phyloP scores from a whole-genome alignment of 768 basidiomycete species.

The Naematelia aurantialba region DNA sequence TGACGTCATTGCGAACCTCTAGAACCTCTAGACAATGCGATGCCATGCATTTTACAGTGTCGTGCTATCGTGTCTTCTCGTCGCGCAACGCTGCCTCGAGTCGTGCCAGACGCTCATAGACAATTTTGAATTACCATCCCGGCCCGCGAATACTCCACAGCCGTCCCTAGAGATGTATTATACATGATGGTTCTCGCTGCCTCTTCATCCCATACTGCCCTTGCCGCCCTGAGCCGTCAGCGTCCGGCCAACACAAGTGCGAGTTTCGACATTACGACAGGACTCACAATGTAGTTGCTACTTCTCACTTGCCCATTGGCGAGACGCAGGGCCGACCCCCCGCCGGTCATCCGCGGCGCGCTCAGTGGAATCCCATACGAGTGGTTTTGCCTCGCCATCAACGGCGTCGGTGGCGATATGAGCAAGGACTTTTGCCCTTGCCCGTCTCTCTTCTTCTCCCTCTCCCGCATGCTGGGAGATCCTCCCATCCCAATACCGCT shows the following conservation, averaged over 20 bases:
- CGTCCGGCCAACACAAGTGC: too few relatives aligned
- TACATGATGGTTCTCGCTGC: too few relatives aligned
- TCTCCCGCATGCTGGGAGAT: slow-evolving; percentile 7
- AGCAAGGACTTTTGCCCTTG: slow-evolving; percentile 13
- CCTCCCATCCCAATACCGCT: not conserved
- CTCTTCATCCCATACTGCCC: not conserved
- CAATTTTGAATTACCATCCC: not conserved
- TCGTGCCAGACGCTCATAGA: not conserved
- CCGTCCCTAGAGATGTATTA: too few relatives aligned
- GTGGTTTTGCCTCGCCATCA: slow-evolving; percentile 29
- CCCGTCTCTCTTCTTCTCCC: slow-evolving; percentile 17
- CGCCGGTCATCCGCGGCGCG: not conserved
- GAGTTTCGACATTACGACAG: too few relatives aligned
- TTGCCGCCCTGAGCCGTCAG: not conserved
- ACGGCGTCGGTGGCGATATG: slow-evolving; percentile 41
- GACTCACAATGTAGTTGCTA: not conserved
- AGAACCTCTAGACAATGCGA: not conserved
- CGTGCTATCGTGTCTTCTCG: not conserved
- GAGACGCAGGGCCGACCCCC: not conserved
- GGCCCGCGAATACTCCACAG: not conserved
- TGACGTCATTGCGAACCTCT: not conserved
- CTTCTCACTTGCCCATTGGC: not conserved
- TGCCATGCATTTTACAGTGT: not conserved
- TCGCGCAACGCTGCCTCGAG: not conserved
- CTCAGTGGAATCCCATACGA: not conserved